A percentile compares a stretch with the other conserved stretches of the same genome.
phyloP scores from a whole-genome alignment of 371 early-diverging fungal genomes.

The Smittium mucronatum region DNA sequence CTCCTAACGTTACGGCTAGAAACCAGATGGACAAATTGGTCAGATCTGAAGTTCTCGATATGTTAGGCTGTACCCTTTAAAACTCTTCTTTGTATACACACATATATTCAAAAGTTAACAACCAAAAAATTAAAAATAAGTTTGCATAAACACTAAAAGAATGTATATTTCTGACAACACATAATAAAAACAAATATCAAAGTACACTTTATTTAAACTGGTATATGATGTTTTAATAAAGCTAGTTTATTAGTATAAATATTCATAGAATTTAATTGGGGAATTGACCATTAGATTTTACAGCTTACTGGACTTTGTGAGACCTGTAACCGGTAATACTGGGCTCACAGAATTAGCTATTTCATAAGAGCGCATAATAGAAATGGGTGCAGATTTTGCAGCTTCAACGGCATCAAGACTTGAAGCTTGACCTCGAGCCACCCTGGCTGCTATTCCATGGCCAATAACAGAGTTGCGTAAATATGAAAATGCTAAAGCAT shows the following conservation, averaged over 20 bases:
- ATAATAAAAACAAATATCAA: not conserved
- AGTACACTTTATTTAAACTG: not conserved
- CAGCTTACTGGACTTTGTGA: not conserved
- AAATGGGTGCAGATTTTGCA: not conserved
- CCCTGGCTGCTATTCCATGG: conserved; percentile 82
- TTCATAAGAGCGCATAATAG: not conserved
- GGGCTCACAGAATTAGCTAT: not conserved
- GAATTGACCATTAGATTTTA: not conserved
- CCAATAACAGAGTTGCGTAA: conserved; percentile 56
- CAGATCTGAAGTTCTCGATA: not conserved
- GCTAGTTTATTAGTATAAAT: not conserved
- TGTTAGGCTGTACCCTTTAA: not conserved
- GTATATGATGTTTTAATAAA: not conserved
- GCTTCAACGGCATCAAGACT: conserved; percentile 33
- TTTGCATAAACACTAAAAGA: not conserved
- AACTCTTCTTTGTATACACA: not conserved
- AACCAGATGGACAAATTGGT: not conserved
- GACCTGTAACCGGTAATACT: not conserved
- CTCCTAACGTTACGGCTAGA: not conserved
- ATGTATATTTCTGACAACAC: not conserved
- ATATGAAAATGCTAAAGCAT: conserved; percentile 28
- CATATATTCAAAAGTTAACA: not conserved
- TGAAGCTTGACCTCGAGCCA: conserved; percentile 71
- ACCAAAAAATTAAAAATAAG: not conserved
- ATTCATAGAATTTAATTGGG: not conserved